Evolutionary conservation across 352 stramenopile genomes (phyloP).

Genomic region (Elongisporangium anandrum): DNA sequence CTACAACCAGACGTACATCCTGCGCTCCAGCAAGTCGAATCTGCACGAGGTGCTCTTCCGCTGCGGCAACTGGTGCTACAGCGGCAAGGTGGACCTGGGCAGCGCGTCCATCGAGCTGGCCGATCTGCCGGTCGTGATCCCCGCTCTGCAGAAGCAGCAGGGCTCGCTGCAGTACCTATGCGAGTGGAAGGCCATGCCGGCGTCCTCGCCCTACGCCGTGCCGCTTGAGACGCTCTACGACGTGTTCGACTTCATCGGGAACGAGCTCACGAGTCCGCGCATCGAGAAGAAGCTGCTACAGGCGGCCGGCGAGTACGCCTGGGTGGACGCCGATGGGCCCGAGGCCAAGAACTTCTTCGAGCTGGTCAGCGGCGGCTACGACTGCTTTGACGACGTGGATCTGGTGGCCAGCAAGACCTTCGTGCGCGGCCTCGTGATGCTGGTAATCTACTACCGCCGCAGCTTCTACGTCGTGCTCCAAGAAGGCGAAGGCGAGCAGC

Average conservation of each 20-base stretch:
- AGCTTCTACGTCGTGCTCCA: constrained; percentile 92
- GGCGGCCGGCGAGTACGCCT: constrained; percentile 80
- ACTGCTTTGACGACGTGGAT: constrained; percentile 83
- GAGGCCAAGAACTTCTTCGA: constrained; percentile 90
- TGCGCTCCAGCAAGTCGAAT: constrained; percentile 59
- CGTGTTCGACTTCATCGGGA: constrained; percentile 79
- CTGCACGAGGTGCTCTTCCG: constrained; percentile 91
- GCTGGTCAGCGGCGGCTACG: constrained; percentile 84
- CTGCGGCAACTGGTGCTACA: constrained; percentile 95
- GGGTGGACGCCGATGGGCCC: constrained; percentile 84
- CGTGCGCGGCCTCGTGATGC: constrained; percentile 71
- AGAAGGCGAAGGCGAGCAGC: constrained; percentile 87
- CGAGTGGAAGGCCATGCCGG: constrained; percentile 78
- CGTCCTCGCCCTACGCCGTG: constrained; percentile 59
- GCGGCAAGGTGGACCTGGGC: constrained; percentile 86
- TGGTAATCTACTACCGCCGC: constrained; percentile 83
- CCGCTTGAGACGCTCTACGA: constrained; percentile 80
- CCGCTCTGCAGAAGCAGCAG: constrained; percentile 92
- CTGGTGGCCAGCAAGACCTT: constrained; percentile 87
- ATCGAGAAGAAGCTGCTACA: constrained; percentile 87
- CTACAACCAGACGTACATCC: constrained; percentile 93
- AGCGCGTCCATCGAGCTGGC: constrained; percentile 70
- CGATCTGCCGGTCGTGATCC: constrained; percentile 89
- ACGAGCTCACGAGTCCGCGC: constrained; percentile 74
- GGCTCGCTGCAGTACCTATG: constrained; percentile 90